Percentiles rank a stretch among this genome's conserved stretches.
Conservation (phyloP, 108 stramenopile species). For the Cyclotella sp. region DNA sequence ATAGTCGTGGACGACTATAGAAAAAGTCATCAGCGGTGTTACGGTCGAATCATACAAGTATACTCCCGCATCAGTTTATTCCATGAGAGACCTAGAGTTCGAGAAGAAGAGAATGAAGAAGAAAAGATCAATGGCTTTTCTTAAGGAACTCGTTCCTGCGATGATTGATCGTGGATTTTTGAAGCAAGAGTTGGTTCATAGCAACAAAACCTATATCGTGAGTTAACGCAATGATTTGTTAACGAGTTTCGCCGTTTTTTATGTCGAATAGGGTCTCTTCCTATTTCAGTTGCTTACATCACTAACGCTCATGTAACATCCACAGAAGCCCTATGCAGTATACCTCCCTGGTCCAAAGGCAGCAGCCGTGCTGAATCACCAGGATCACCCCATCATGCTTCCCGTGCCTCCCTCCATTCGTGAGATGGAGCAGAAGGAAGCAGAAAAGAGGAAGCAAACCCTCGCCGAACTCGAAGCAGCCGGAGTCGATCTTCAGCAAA, state of each 20-base stretch:
- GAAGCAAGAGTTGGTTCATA: slow-evolving; percentile 36
- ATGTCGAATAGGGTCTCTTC: slow-evolving; percentile 22
- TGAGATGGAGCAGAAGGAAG: slow-evolving; percentile 58
- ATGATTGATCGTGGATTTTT: slow-evolving; percentile 56
- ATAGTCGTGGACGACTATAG: slow-evolving; percentile 46
- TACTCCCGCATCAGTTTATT: background rate
- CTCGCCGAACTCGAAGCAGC: slow-evolving; percentile 52
- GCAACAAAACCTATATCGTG: slow-evolving; percentile 30
- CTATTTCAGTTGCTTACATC: background rate
- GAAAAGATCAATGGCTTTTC: slow-evolving; percentile 51
- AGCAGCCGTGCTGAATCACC: slow-evolving; percentile 14
- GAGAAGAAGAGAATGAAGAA: slow-evolving; percentile 36
- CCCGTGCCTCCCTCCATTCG: slow-evolving; percentile 78
- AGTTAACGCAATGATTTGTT: background rate
- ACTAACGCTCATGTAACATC: background rate
- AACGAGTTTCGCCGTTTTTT: background rate
- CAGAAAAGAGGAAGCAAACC: slow-evolving; percentile 53
- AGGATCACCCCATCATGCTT: slow-evolving; percentile 54
- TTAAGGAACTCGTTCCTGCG: slow-evolving; percentile 60
- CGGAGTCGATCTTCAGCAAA: slow-evolving; percentile 61
- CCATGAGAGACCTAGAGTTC: slow-evolving; percentile 17
- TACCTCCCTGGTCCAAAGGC: slow-evolving; percentile 61
- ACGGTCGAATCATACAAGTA: slow-evolving; percentile 70
- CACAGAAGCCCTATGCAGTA: slow-evolving; percentile 24
- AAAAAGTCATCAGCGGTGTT: slow-evolving; percentile 59